phyloP scores from a whole-genome alignment of 2,329 filamentous ascomycete genomes.

The Aspergillus quadrilineatus region DNA sequence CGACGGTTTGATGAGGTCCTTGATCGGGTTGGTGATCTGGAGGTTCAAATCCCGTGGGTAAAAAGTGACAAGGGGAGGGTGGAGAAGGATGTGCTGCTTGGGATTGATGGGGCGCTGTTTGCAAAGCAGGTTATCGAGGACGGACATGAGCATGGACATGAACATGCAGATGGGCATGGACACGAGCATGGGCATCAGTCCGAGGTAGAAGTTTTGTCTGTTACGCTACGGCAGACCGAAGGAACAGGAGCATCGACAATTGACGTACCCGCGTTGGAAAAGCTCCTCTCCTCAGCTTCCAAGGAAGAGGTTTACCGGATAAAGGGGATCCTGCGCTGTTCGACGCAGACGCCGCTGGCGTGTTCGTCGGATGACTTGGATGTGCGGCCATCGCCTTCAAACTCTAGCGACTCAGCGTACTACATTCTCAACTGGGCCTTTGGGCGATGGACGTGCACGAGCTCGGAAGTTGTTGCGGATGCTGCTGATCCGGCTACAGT shows the following conservation, averaged over 20 bases:
- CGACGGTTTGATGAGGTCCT: conserved; percentile 72
- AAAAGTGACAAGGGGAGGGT: conserved; percentile 83
- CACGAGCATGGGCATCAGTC: conserved; percentile 63
- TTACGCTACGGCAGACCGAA: conserved; percentile 59
- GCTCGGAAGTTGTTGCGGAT: conserved; percentile 44
- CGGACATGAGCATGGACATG: conserved; percentile 38
- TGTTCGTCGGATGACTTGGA: conserved; percentile 48
- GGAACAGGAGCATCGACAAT: conserved; percentile 42
- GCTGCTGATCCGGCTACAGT: conserved; percentile 33
- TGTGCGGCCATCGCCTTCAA: conserved; percentile 29
- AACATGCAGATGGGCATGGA: conserved; percentile 57
- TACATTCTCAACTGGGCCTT: conserved; percentile 99
- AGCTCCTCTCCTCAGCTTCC: conserved; percentile 69
- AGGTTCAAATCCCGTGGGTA: conserved; percentile 76
- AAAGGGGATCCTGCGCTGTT: conserved; percentile 64
- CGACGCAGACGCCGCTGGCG: conserved; percentile 43
- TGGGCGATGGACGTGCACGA: conserved; percentile 88
- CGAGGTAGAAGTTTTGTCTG: conserved; percentile 87
- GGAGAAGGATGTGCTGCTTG: conserved; percentile 75
- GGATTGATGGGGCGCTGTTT: conserved; percentile 75
- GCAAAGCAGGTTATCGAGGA: conserved; percentile 28
- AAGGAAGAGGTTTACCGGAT: conserved; percentile 97
- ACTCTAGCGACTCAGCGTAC: conserved; percentile 43
- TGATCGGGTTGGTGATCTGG: conserved; percentile 76
- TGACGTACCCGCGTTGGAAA: conserved; percentile 60